Evolutionary conservation across 495 filamentous ascomycete genomes (phyloP).

Genomic region (Neurospora sp.): DNA sequence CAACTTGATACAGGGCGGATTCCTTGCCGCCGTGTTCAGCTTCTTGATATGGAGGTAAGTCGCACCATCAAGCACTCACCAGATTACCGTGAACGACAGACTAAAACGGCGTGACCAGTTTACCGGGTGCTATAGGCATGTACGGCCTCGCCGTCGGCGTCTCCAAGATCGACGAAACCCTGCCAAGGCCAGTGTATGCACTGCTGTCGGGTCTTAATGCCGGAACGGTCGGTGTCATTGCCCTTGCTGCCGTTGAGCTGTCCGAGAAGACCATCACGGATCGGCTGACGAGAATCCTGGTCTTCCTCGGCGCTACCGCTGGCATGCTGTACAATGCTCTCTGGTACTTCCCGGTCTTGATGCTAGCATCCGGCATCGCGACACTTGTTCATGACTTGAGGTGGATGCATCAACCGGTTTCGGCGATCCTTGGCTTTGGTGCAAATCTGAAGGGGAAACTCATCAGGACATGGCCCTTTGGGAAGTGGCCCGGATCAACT

Average conservation of each 20-base stretch:
- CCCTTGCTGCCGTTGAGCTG: conserved; percentile 65
- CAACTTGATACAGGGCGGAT: conserved; percentile 54
- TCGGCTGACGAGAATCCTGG: conserved; percentile 53
- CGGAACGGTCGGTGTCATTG: conserved; percentile 70
- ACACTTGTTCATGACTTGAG: conserved; percentile 54
- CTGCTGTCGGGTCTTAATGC: conserved; percentile 71
- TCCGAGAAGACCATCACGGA: conserved; percentile 69
- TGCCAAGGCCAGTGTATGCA: conserved; percentile 61
- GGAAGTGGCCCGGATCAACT: background rate
- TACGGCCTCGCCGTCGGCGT: conserved; percentile 62
- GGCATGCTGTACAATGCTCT: conserved; percentile 68
- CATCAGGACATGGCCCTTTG: background rate
- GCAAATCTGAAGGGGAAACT: background rate
- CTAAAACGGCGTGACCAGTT: conserved; percentile 24
- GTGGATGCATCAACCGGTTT: conserved; percentile 29
- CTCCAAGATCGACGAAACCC: conserved; percentile 44
- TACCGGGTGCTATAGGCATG: conserved; percentile 73
- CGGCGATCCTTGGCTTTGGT: background rate
- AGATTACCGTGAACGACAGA: background rate
- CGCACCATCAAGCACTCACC: background rate
- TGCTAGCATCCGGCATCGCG: conserved; percentile 45
- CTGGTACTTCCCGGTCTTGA: conserved; percentile 75
- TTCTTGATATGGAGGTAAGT: conserved; percentile 61
- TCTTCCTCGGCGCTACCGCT: conserved; percentile 57
- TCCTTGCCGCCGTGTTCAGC: conserved; percentile 49